These are phyloP conservation scores for Saccharomycopsis fibuligera DNA, from an alignment of 805 yeast species.

Conservation along the genomic window DNA sequence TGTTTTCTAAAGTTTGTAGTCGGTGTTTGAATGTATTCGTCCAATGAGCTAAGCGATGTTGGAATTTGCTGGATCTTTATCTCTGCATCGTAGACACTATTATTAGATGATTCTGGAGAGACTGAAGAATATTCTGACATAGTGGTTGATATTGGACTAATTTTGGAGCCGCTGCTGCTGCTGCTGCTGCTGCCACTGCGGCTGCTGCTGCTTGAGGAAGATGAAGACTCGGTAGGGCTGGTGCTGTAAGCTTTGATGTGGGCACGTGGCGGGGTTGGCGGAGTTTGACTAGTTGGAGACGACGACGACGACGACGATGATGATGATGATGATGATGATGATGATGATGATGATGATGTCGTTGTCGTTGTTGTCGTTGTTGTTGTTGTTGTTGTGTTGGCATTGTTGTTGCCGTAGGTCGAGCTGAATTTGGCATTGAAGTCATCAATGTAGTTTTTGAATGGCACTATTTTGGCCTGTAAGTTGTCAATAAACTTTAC, in stretches of 20 bases:
- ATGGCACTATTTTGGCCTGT: slow-evolving; percentile 15
- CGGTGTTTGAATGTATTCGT: slow-evolving; percentile 17
- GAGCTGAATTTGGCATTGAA: slow-evolving; percentile 20
- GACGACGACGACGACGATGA: not conserved
- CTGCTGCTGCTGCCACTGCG: no score
- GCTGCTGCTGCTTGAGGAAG: not conserved
- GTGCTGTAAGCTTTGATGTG: not conserved
- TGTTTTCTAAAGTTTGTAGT: slow-evolving; percentile 16
- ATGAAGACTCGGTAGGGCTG: not conserved
- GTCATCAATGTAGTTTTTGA: slow-evolving; percentile 20
- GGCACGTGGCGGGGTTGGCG: not conserved
- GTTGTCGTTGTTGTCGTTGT: not conserved
- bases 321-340: not conserved
- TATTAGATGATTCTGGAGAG: slow-evolving; percentile 9
- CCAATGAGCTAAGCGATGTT: slow-evolving; percentile 9
- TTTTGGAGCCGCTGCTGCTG: no score
- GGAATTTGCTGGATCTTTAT: slow-evolving; percentile 14
- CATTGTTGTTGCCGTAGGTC: no score
- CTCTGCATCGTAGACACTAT: slow-evolving; percentile 10
- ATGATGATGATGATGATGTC: not conserved
- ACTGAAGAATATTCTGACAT: slow-evolving; percentile 9
- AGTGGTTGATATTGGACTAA: slow-evolving; percentile 12
- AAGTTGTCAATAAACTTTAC: slow-evolving; percentile 16
- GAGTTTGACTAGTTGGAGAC: slow-evolving; percentile 1
- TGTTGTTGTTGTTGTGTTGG: no score